phyloP scores from a whole-genome alignment of 139 green algal genomes.

The Chlorella ohadii region DNA sequence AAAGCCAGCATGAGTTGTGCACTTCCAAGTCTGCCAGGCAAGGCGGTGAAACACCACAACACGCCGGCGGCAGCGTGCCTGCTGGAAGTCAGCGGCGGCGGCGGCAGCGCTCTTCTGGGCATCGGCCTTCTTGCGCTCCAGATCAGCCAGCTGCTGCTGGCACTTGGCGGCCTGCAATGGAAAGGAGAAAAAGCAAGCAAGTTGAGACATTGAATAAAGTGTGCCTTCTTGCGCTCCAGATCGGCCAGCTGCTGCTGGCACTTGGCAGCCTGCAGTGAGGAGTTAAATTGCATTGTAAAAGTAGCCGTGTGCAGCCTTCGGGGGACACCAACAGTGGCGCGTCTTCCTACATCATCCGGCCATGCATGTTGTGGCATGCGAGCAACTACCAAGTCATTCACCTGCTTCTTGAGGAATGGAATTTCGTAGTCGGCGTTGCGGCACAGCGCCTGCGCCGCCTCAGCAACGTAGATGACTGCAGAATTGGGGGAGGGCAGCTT shows the following conservation, averaged over 20 bases:
- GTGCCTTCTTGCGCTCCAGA: too few species aligned
- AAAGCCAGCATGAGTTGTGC: too few species aligned
- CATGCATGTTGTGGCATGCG: too few species aligned
- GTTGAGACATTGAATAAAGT: too few species aligned
- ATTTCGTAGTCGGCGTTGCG: conserved; percentile 85
- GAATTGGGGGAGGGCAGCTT: too few species aligned
- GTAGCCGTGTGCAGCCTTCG: too few species aligned
- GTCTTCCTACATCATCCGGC: too few species aligned
- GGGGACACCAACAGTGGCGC: too few species aligned
- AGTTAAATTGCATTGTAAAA: too few species aligned
- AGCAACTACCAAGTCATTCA: conserved; percentile 45
- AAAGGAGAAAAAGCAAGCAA: background rate
- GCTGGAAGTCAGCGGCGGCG: conserved; percentile 59
- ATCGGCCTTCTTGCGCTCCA: conserved; percentile 68
- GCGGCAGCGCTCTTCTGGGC: conserved; percentile 59
- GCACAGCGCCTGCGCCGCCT: conserved; percentile 63
- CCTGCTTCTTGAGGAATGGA: conserved; percentile 73
- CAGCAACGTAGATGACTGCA: conserved; percentile 69
- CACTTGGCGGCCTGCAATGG: background rate
- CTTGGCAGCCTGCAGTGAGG: too few species aligned
- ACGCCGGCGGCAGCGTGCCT: conserved; percentile 34
- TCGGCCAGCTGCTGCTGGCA: background rate
- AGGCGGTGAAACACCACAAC: too few species aligned
- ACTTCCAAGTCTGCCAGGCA: too few species aligned
- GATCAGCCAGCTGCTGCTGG: conserved; percentile 66